Evolutionary conservation across 2,329 filamentous ascomycete genomes (phyloP), one percentile per base, ranked within the genome.

Genomic region (Sporothrix humicola): DNA sequence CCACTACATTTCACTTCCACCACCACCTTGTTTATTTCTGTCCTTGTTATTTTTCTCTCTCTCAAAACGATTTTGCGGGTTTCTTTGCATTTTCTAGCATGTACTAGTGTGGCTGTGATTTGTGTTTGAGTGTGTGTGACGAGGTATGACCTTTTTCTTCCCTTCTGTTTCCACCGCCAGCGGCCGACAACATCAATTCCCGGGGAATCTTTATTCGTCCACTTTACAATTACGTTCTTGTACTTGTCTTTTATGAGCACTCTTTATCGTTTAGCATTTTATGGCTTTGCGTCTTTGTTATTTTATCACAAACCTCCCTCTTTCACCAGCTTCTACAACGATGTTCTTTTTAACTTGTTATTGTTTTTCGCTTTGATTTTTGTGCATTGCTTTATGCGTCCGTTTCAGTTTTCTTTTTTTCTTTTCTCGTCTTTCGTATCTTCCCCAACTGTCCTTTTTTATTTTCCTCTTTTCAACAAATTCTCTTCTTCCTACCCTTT

Each of bases 21-120:
- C n/a, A 44, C 17, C 54, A 72, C 75, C 71, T 63, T 75, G 48
- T 75, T 75, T 59, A 72, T 73, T 56, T 56, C 26, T 44, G 46
- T 42, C 42, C 48, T 54, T 69, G 46, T 68, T 73, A 78, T 77
- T 76, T 70, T 72, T 59, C 46, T 17, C 42, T 56, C 20, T 37
- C 31, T 37, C 52, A 26, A 65, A 42, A 50, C 65, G 42, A 69
- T 52, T 54, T 66, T 72, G 44, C 61, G 48, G 26, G 23, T 52
- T 54, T 54, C 10, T 26, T 50, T 37, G 31, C 31, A 37, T 37
- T 37, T 37, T 37, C 54, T 54, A 37, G 23, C 66, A 69, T 69
- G 66, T 52, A 54, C 46, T 69, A 8, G 17, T 37, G 31, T 37
- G 31, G 31, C 31, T 37, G 31, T 37, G 31, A 3, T 37, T 37